Base-by-base conservation (phyloP, 257 asterid species). In the Phtheirospermum japonicum region DNA sequence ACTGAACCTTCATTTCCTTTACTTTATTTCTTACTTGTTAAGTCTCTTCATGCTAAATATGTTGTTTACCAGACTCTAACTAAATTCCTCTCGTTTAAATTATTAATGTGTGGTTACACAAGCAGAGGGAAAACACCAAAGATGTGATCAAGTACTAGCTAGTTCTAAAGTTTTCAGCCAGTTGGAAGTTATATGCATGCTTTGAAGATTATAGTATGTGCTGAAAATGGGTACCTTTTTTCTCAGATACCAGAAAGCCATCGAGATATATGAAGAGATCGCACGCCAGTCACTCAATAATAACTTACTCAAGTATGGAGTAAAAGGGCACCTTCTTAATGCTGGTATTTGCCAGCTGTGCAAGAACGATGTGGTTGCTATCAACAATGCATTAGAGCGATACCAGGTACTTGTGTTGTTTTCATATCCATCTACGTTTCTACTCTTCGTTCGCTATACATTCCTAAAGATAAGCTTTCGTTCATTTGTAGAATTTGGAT, bases 301-400 rank as follows among this genome's bases (percentile, higher is more conserved):
- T 63, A 85, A 76, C 80, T 70, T 85, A 71, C 77, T 85, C 64
- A 82, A 80, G 78, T 85, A 82, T 61, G 94, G 94, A 65, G 94
- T 78, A 46, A 82, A 66, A 78, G 90, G 94, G 12, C 87, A 85
- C 82, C 94, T 85, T 61, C 86, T 85, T 42, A 85, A 80, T 71
- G 89, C 89, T 60, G 94, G 94, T 17, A 74, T 82, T 45, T 85
- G 94, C 78, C 89, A 85, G 78, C 83, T 85, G 30, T 82, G 87
- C 80, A 78, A 71, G 70, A 75, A 75, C 63, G 89, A 85, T 71
- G 69, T 71, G 48, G 87, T 80, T 54, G 85, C 87, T 20, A 82
- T 80, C 65, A 74, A 37, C 72, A 85, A 82, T 59, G 89, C 88
- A 32, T 71, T 82, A 63, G 85, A 79, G 67, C 71, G 76, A 48